Conservation (phyloP, 495 filamentous ascomycete species). For the Neurospora intermedia region DNA sequence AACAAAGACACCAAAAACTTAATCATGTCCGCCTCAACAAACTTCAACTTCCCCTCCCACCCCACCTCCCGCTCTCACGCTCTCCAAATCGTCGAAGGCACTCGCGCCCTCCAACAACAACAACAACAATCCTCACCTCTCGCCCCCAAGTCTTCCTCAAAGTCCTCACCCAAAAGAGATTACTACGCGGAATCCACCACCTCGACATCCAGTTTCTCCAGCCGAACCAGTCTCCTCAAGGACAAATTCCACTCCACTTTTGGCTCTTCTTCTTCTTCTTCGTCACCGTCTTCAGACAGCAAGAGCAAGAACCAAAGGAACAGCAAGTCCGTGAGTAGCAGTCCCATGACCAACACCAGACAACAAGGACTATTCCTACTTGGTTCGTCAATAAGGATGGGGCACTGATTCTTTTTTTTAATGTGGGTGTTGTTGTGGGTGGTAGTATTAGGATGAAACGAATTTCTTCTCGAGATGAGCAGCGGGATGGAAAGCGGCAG, state of each 20-base stretch:
- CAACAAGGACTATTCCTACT: neutral
- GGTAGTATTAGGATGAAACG: neutral
- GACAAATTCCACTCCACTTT: slow-evolving; percentile 2
- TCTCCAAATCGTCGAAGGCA: neutral
- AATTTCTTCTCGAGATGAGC: neutral
- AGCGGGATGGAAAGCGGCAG: no score
- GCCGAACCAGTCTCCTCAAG: slow-evolving; percentile 13
- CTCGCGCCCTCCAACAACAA: neutral
- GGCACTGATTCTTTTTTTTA: neutral
- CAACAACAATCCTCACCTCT: neutral
- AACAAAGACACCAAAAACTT: neutral
- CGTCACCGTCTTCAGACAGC: neutral
- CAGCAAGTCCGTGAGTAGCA: neutral
- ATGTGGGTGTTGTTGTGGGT: neutral
- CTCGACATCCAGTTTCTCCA: slow-evolving; percentile 10
- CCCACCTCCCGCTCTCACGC: neutral
- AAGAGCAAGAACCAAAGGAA: neutral
- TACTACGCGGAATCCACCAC: slow-evolving; percentile 6
- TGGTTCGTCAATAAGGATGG: neutral
- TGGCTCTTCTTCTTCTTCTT: neutral
- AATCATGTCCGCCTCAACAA: neutral
- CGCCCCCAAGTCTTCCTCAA: no score
- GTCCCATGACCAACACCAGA: neutral
- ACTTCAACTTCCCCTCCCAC: neutral
- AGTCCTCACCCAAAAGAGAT: neutral